These are phyloP conservation scores for Verticillium dahliae DNA, from an alignment of 2,329 filamentous ascomycete genomes.

Conservation along the genomic window DNA sequence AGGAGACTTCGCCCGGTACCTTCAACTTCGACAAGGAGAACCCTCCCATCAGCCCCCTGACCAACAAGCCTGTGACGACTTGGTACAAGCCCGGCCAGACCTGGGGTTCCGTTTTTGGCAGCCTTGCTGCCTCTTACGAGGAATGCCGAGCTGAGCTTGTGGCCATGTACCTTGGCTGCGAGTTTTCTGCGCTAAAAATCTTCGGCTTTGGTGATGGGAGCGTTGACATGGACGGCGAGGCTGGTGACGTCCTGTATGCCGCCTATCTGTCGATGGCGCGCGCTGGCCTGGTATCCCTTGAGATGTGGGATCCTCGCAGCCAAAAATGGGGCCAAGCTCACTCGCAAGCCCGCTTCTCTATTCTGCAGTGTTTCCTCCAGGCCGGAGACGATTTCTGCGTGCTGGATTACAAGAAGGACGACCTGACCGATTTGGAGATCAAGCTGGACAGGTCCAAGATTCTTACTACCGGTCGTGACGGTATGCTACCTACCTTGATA, in stretches of 20 bases:
- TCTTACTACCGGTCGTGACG: conserved; percentile 69
- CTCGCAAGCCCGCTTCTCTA: conserved; percentile 86
- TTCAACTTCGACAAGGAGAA: conserved; percentile 86
- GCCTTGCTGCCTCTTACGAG: conserved; percentile 82
- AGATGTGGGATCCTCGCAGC: conserved; percentile 90
- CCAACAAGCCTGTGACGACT: conserved; percentile 67
- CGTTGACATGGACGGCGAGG: conserved; percentile 64
- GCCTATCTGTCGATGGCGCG: conserved; percentile 92
- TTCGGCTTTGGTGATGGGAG: conserved; percentile 84
- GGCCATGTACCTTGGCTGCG: conserved; percentile 84
- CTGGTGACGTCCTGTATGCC: conserved; percentile 81
- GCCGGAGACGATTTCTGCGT: conserved; percentile 84
- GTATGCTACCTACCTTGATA: conserved; percentile 19
- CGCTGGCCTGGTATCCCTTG: conserved; percentile 79
- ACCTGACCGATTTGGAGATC: conserved; percentile 76
- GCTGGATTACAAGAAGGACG: conserved; percentile 65
- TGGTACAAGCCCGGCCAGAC: conserved; percentile 96
- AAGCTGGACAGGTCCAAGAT: conserved; percentile 82
- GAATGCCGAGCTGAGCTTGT: conserved; percentile 93
- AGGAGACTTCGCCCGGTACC: conserved; percentile 73
- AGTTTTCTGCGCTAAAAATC: conserved; percentile 81
- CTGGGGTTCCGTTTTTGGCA: conserved; percentile 88
- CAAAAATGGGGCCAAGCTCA: conserved; percentile 91
- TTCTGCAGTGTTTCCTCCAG: conserved; percentile 76
- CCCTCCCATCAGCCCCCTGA: conserved; percentile 76